Evolutionary conservation across 2,329 filamentous ascomycete species (phyloP).

Genomic region (Exophiala calicioides): DNA sequence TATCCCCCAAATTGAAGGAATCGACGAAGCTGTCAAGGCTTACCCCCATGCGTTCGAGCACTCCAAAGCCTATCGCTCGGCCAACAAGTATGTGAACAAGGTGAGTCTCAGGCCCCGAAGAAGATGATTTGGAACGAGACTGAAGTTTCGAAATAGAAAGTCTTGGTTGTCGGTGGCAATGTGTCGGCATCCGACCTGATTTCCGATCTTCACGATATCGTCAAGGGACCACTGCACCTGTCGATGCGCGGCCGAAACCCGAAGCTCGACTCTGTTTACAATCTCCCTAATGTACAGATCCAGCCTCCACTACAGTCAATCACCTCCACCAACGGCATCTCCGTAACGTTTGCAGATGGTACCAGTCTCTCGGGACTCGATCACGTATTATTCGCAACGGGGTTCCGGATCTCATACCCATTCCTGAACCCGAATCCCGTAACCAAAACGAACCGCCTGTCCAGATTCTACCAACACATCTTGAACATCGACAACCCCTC

Average conservation of each 20-base stretch:
- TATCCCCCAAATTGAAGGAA: conserved; percentile 51
- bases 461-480: conserved; percentile 62
- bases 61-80: conserved; percentile 53
- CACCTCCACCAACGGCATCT: conserved; percentile 48
- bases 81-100: conserved; percentile 54
- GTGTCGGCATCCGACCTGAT: conserved; percentile 59
- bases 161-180: conserved; percentile 57
- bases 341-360: conserved; percentile 56
- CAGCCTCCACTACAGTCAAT: conserved; percentile 2
- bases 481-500: conserved; percentile 69
- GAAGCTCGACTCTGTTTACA: conserved; percentile 43
- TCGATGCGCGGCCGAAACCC: conserved; percentile 63
- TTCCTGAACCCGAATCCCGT: conserved; percentile 64
- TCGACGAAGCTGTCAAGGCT: conserved; percentile 46
- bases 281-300: conserved; percentile 52
- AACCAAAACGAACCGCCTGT: conserved; percentile 33
- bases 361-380: conserved; percentile 58
- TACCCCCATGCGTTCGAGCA: conserved; percentile 51
- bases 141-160: conserved; percentile 39
- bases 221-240: conserved; percentile 53
- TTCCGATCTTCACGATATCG: conserved; percentile 49
- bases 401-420: conserved; percentile 67
- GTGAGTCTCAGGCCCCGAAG: conserved; percentile 5
- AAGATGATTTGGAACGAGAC: neutral
- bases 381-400: conserved; percentile 64